A percentile compares a stretch with the other conserved stretches of the same genome.
These are phyloP conservation scores for Fusarium redolens DNA, from an alignment of 2,329 filamentous ascomycete genomes.

Conservation along the genomic window DNA sequence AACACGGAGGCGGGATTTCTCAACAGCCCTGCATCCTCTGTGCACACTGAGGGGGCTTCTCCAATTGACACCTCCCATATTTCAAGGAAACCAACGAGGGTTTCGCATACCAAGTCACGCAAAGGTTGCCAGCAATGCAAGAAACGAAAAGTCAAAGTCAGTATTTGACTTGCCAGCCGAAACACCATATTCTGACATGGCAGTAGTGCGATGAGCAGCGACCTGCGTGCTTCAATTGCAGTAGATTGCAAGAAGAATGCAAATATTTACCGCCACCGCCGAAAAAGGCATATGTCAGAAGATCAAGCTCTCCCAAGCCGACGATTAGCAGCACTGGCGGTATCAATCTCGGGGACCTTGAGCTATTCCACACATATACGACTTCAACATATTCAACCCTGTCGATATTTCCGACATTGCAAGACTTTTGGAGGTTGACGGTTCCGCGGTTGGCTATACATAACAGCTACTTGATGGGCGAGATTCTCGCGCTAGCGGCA, in stretches of 20 bases:
- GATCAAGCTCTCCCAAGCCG: not conserved
- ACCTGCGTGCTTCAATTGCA: slow-evolving; percentile 4
- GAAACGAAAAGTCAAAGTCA: not conserved
- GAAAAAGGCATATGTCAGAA: not conserved
- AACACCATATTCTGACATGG: not conserved
- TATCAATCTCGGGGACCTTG: not conserved
- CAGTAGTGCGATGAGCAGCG: not conserved
- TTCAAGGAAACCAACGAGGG: not conserved
- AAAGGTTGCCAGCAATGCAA: not conserved
- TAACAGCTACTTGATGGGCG: not conserved
- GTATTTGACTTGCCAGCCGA: not conserved
- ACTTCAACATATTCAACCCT: not conserved
- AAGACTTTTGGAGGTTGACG: not conserved
- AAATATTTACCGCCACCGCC: not conserved
- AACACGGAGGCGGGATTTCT: not conserved
- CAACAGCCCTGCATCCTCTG: not conserved
- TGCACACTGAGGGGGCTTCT: not conserved
- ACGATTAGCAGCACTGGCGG: not conserved
- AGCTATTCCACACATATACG: not conserved
- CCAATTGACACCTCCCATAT: not conserved
- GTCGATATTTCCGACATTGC: not conserved
- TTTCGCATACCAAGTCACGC: not conserved
- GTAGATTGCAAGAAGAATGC: not conserved
- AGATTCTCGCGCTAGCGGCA: not conserved
- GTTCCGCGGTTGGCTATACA: not conserved